Evolutionary conservation across 2,329 filamentous ascomycete species (phyloP), one percentile per base, ranked within the genome.

Genomic region (Neofusicoccum sp.): DNA sequence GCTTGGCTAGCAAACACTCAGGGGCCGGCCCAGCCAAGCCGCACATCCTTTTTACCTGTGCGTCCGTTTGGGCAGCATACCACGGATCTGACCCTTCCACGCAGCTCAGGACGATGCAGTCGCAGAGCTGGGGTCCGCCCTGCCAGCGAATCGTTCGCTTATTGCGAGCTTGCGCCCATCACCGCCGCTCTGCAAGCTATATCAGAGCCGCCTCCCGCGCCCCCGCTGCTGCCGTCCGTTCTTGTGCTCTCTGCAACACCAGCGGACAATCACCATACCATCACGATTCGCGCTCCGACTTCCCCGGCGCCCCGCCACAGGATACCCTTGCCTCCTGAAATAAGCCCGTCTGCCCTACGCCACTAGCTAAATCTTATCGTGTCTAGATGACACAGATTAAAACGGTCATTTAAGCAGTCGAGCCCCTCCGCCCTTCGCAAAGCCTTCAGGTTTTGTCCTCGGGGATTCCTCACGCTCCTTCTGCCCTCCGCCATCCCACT

Each of bases 301-400:
- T 62, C 61, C 61, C 61, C 52, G 61, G 44, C 61, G 43, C 16
- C 43, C 44, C 43, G 41, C 50, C 37, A 44, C 61, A 62, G 49
- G 49, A 43, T 44, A 63, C 41, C 61, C 61, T 63, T 63, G 61
- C 59, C 48, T 63, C 61, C 45, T 59, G 61, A 36, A 50, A 63
- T 58, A 56, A 61, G 43, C 52, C 52, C 52, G 54, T 63, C 61
- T 63, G 61, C 61, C 61, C 61, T 63, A 63, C 52, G 52, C 50
- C 52, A 56, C 61, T 50, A 50, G 52, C 61, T 61, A 59, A 63
- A 63, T 63, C 54, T 63, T 58, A 63, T 63, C 61, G 61, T 58
- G 52, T 63, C 61, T 59, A 58, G 61, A 63, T 59, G 61, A 56
- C 61, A 63, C 61, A 63, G 43, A 39, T 49, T 43, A 58, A 50